phyloP scores from a whole-genome alignment of 441 rosid species.

The Gossypium gossypioides region DNA sequence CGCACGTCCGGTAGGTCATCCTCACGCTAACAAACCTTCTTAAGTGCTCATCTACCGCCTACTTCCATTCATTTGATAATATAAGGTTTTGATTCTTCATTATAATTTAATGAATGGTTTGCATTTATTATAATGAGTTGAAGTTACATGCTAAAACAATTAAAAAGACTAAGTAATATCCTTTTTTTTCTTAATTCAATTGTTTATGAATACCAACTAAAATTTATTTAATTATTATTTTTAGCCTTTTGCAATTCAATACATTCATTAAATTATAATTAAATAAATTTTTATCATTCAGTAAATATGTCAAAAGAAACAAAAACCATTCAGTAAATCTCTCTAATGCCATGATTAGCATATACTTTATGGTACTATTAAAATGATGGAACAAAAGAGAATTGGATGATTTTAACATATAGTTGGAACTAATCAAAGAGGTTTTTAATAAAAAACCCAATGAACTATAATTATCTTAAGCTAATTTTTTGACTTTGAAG shows the following conservation, averaged over 20 bases:
- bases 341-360: not conserved
- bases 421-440: not conserved
- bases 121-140: not conserved
- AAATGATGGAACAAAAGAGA: not conserved
- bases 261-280: not conserved
- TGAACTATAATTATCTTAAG: not conserved
- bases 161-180: not conserved
- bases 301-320: too few relatives aligned
- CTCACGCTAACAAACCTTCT: too few relatives aligned
- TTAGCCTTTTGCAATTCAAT: not conserved
- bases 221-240: not conserved
- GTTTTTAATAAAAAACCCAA: not conserved
- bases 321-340: not conserved
- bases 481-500: not conserved
- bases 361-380: not conserved
- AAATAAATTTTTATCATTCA: not conserved
- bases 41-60: too few relatives aligned
- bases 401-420: not conserved
- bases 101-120: not conserved
- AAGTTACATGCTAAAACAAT: not conserved
- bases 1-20: too few relatives aligned
- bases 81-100: not conserved
- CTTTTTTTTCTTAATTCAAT: not conserved
- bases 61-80: too few relatives aligned
- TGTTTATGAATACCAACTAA: not conserved